A percentile compares a stretch with the other conserved stretches of the same genome.
These are phyloP conservation scores for Filosporella fistucella DNA, from an alignment of 495 filamentous ascomycete species.

Conservation along the genomic window DNA sequence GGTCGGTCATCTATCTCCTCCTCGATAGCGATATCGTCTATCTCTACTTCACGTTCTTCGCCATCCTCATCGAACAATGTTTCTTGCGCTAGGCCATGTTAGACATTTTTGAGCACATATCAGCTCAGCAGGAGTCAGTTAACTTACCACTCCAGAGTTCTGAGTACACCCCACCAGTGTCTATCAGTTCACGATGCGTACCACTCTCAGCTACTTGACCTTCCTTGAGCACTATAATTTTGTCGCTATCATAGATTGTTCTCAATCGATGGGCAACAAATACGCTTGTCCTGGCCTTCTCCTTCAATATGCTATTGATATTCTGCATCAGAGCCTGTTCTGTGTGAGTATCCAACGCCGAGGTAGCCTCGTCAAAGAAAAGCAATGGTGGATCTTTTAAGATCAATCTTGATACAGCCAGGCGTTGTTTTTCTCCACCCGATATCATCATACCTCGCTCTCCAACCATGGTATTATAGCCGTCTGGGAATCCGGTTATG, in stretches of 20 bases:
- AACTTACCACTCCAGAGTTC: slow-evolving; percentile 83
- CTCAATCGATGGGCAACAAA: slow-evolving; percentile 90
- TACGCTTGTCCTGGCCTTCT: slow-evolving; percentile 84
- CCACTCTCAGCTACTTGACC: slow-evolving; percentile 82
- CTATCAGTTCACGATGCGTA: slow-evolving; percentile 79
- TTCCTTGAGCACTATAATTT: slow-evolving; percentile 86
- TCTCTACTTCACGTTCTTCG: slow-evolving; percentile 34
- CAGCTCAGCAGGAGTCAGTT: neutral
- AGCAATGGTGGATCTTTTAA: slow-evolving; percentile 89
- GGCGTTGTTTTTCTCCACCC: slow-evolving; percentile 91
- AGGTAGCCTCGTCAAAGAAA: slow-evolving; percentile 98
- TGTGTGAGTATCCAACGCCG: slow-evolving; percentile 91
- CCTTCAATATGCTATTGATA: slow-evolving; percentile 88
- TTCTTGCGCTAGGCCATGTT: slow-evolving; percentile 34
- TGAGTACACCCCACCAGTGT: slow-evolving; percentile 75
- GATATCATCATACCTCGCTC: slow-evolving; percentile 98
- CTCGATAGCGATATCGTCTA: slow-evolving; percentile 5
- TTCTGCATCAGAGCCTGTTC: slow-evolving; percentile 88
- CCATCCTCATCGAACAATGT: slow-evolving; percentile 35
- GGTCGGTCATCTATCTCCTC: slow-evolving; percentile 13
- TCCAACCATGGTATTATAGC: slow-evolving; percentile 89
- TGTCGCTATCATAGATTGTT: slow-evolving; percentile 91
- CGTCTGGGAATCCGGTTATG: slow-evolving; percentile 71
- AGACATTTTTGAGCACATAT: slow-evolving; percentile 8
- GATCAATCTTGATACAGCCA: slow-evolving; percentile 81